Conservation (phyloP, 768 basidiomycete species). For the Leccinum disarticulatum region DNA sequence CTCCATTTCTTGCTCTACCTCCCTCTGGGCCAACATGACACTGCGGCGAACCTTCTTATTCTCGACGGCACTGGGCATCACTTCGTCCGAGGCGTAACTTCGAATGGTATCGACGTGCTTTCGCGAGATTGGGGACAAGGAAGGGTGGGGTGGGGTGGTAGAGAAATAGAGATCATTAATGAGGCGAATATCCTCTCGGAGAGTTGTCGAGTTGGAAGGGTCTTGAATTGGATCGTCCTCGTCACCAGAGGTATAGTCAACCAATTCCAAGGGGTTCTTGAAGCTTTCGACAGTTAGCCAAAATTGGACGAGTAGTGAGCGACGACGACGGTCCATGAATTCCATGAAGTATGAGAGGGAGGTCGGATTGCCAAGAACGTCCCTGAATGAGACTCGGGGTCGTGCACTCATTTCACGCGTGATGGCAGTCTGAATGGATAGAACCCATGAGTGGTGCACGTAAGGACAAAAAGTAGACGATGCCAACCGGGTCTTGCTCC, state of each 20-base stretch:
- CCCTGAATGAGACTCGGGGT: conserved; percentile 62
- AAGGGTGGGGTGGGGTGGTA: conserved; percentile 52
- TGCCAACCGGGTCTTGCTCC: conserved; percentile 57
- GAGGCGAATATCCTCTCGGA: conserved; percentile 86
- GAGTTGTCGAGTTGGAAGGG: conserved; percentile 54
- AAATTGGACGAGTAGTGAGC: conserved; percentile 88
- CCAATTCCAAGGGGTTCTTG: conserved; percentile 90
- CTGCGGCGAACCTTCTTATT: conserved; percentile 67
- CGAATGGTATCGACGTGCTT: conserved; percentile 72
- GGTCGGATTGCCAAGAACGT: conserved; percentile 83
- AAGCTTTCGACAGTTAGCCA: conserved; percentile 98
- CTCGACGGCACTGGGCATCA: conserved; percentile 38
- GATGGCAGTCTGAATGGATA: conserved; percentile 36
- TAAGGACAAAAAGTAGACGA: not conserved
- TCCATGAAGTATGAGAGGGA: conserved; percentile 97
- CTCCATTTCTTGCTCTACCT: conserved; percentile 87
- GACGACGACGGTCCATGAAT: conserved; percentile 90
- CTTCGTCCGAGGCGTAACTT: conserved; percentile 56
- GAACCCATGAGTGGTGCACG: conserved; percentile 1
- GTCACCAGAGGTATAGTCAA: conserved; percentile 60
- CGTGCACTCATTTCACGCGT: conserved; percentile 45
- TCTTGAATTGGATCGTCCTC: conserved; percentile 63
- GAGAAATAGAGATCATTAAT: conserved; percentile 89
- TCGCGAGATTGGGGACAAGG: conserved; percentile 61
- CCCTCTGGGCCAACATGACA: conserved; percentile 80